Conservation (phyloP, 192 early-diverging fungal species). For the Umbelopsis ramanniana region DNA sequence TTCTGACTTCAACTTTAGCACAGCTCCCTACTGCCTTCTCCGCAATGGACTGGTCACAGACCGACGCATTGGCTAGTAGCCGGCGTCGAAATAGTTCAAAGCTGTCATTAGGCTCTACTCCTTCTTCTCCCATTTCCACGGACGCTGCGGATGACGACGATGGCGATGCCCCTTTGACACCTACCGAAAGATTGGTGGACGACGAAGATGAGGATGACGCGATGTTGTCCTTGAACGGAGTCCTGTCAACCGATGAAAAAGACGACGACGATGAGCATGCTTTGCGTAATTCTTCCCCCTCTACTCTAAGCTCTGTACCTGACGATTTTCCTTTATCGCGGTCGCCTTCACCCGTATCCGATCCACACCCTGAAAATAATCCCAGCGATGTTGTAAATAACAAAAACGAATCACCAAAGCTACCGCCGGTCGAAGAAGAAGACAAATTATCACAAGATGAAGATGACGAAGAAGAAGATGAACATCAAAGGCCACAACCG, state of each 20-base stretch:
- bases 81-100: constrained; percentile 38
- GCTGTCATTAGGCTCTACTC: constrained; percentile 38
- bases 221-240: constrained; percentile 17
- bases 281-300: constrained; percentile 36
- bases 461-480: constrained; percentile 9
- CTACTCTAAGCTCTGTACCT: constrained; percentile 44
- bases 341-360: constrained; percentile 36
- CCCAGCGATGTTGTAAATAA: constrained; percentile 18
- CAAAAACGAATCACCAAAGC: constrained; percentile 2
- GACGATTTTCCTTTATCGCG: constrained; percentile 46
- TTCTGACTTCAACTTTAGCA: constrained; percentile 21
- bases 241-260: constrained; percentile 32
- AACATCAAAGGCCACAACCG: background rate
- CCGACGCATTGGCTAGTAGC: constrained; percentile 19
- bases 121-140: constrained; percentile 32
- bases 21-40: constrained; percentile 20
- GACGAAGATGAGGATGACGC: constrained; percentile 36
- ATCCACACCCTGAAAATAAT: constrained; percentile 7
- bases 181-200: constrained; percentile 36
- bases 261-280: constrained; percentile 28
- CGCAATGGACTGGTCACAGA: constrained; percentile 24
- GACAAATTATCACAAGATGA: constrained; percentile 29
- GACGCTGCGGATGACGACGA: constrained; percentile 19
- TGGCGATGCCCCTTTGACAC: constrained; percentile 37
- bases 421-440: constrained; percentile 23